phyloP scores from a whole-genome alignment of 2,329 filamentous ascomycete species.

The Pseudocercospora fuligena region DNA sequence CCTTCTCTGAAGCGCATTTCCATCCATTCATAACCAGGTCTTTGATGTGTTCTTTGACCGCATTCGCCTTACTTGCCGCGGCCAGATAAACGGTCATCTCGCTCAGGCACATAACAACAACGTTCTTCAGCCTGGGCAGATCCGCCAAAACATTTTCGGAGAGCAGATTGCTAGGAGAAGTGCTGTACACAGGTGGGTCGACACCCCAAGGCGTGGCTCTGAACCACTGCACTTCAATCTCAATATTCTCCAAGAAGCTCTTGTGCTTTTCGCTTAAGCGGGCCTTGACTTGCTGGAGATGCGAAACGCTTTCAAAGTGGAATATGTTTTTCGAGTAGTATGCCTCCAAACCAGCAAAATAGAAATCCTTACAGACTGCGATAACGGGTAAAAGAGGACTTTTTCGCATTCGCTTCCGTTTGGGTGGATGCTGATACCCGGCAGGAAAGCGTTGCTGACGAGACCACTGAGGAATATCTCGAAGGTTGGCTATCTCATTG shows the following conservation, averaged over 20 bases:
- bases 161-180: neutral
- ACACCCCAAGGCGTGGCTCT: neutral
- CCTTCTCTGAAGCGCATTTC: neutral
- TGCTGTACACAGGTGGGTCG: neutral
- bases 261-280: constrained; percentile 1
- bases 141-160: constrained; percentile 8
- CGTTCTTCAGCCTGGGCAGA: constrained; percentile 2
- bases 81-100: constrained; percentile 6
- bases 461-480: constrained; percentile 12
- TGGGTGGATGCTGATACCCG: neutral
- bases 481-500: constrained; percentile 16
- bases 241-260: neutral
- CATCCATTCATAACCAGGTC: neutral
- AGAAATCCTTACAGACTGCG: constrained; percentile 19
- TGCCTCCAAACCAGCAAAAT: constrained; percentile 14
- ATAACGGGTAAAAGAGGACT: constrained; percentile 9
- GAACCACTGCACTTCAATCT: constrained; percentile 12
- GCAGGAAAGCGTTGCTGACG: constrained; percentile 1
- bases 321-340: constrained; percentile 18
- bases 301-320: constrained; percentile 13
- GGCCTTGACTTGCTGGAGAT: constrained; percentile 1
- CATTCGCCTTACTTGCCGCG: constrained; percentile 4
- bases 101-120: constrained; percentile 1
- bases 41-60: constrained; percentile 10
- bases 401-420: constrained; percentile 13